Percentiles rank a stretch among this genome's conserved stretches.
Conservation (phyloP, 1,284 basidiomycete genomes). For the Rhizopogon hawkerae region DNA sequence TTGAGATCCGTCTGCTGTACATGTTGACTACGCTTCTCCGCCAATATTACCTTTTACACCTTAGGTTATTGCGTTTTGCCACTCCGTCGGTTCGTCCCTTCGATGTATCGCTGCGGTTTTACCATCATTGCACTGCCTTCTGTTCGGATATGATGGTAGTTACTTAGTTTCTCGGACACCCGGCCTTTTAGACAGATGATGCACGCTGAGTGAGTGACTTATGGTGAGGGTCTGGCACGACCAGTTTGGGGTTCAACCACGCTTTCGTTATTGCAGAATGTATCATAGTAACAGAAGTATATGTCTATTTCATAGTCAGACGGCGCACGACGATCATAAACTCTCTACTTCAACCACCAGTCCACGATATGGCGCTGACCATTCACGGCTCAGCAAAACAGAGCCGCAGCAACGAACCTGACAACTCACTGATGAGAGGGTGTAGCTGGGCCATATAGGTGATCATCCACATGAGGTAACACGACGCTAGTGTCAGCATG, state of each 20-base stretch:
- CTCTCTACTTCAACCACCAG: neutral
- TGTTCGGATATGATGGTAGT: no score
- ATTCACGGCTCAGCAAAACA: constrained; percentile 2
- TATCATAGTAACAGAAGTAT: constrained; percentile 17
- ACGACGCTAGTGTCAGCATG: constrained; percentile 69
- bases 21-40: neutral
- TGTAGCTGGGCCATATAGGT: constrained; percentile 89
- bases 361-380: constrained; percentile 8
- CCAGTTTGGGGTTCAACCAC: constrained; percentile 42
- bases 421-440: constrained; percentile 70
- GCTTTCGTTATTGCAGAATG: constrained; percentile 71
- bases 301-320: neutral
- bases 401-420: neutral
- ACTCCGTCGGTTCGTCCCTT: neutral
- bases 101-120: neutral
- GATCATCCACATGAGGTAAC: constrained; percentile 92
- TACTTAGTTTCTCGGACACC: no score
- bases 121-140: no score
- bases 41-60: neutral
- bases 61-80: neutral
- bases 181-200: no score
- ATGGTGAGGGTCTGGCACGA: no score
- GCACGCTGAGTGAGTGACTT: no score
- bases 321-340: neutral
- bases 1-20: neutral